These are phyloP conservation scores for Mycena latifolia DNA, from an alignment of 768 basidiomycete genomes.

Conservation along the genomic window DNA sequence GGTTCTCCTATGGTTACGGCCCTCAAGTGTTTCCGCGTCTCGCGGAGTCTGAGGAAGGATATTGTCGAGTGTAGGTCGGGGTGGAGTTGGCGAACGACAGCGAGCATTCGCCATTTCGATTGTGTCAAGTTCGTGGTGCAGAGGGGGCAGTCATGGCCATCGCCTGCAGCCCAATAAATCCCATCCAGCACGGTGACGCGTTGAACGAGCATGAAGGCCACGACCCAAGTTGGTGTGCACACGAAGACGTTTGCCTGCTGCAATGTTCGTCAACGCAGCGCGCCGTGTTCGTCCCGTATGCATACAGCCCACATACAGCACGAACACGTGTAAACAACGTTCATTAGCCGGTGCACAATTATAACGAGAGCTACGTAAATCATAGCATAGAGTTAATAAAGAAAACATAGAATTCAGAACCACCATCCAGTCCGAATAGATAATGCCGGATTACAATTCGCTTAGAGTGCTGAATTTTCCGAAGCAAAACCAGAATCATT, in stretches of 20 bases:
- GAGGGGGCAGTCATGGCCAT: background rate
- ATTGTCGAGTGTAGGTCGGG: conserved; percentile 10
- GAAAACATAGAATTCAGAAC: conserved; percentile 16
- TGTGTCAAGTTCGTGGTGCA: background rate
- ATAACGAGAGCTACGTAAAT: conserved; percentile 33
- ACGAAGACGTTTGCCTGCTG: too few relatives aligned
- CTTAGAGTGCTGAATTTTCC: conserved; percentile 21
- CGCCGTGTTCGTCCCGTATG: too few relatives aligned
- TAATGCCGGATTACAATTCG: conserved; percentile 15
- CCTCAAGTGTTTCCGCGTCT: conserved; percentile 12
- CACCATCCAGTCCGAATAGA: conserved; percentile 23
- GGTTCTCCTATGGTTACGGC: conserved; percentile 1
- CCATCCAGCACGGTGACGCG: conserved; percentile 31
- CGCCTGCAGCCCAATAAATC: conserved; percentile 14
- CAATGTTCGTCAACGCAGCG: too few relatives aligned
- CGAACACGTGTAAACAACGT: conserved; percentile 9
- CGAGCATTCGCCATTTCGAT: conserved; percentile 24
- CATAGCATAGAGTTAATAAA: conserved; percentile 5
- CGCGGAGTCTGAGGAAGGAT: background rate
- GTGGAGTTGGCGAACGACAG: conserved; percentile 31
- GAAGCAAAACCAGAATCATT: conserved; percentile 66
- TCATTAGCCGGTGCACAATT: conserved; percentile 13
- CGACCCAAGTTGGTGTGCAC: too few relatives aligned
- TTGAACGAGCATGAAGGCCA: conserved; percentile 49
- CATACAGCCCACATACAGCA: background rate